Conservation (phyloP, 768 basidiomycete genomes). For the Tylopilus subfusipes region DNA sequence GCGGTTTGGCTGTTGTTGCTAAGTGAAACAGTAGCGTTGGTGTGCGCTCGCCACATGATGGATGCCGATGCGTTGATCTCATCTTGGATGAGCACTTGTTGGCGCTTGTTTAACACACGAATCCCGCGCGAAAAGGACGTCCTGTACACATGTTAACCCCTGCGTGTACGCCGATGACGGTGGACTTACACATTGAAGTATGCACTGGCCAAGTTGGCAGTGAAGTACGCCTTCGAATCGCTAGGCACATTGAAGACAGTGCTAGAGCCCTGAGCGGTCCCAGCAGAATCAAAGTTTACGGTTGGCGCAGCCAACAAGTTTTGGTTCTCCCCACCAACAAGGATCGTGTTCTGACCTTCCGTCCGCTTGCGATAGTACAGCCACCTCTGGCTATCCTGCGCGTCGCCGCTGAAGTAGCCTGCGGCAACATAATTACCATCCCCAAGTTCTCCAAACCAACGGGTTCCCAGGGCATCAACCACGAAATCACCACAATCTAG, state of each 20-base stretch:
- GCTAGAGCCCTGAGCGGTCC: slow-evolving; percentile 79
- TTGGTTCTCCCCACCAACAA: slow-evolving; percentile 77
- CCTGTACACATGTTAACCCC: slow-evolving; percentile 33
- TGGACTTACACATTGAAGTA: slow-evolving; percentile 67
- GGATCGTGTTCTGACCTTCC: slow-evolving; percentile 94
- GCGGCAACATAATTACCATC: slow-evolving; percentile 77
- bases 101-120: slow-evolving; percentile 75
- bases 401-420: slow-evolving; percentile 75
- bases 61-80: slow-evolving; percentile 63
- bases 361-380: slow-evolving; percentile 94
- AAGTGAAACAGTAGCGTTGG: slow-evolving; percentile 81
- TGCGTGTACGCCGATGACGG: neutral
- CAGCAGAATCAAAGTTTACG: slow-evolving; percentile 47
- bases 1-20: slow-evolving; percentile 58
- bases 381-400: slow-evolving; percentile 74
- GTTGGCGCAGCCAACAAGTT: slow-evolving; percentile 65
- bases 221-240: slow-evolving; percentile 78
- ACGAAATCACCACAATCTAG: slow-evolving; percentile 96
- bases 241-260: slow-evolving; percentile 64
- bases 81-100: slow-evolving; percentile 90
- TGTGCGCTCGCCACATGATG: slow-evolving; percentile 92
- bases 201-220: slow-evolving; percentile 71
- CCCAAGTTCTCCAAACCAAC: slow-evolving; percentile 95
- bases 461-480: slow-evolving; percentile 85
- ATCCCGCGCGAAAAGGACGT: slow-evolving; percentile 80